These are phyloP conservation scores for Hypoxylon sp. DNA, from an alignment of 2,329 filamentous ascomycete species.

Conservation along the genomic window DNA sequence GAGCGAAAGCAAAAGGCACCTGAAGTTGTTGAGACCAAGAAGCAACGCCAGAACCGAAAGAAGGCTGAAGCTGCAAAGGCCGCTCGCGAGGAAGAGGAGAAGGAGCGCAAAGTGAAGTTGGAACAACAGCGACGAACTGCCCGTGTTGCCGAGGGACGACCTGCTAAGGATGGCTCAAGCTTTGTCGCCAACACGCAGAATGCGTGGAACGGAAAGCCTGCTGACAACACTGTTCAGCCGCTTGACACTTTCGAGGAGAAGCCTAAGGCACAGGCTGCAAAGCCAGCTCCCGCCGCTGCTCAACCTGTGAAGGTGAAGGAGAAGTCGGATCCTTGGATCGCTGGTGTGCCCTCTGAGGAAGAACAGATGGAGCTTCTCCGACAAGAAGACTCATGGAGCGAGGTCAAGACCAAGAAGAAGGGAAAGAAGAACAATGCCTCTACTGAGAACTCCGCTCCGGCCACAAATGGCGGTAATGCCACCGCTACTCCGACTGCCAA, in stretches of 20 bases:
- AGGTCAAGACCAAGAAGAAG: conserved; percentile 59
- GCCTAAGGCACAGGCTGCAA: conserved; percentile 47
- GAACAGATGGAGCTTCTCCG: conserved; percentile 68
- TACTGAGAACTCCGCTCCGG: conserved; percentile 43
- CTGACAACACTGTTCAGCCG: conserved; percentile 55
- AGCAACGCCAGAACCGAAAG: conserved; percentile 90
- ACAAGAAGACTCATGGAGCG: conserved; percentile 64
- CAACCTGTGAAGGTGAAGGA: conserved; percentile 47
- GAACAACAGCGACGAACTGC: conserved; percentile 87
- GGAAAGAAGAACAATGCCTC: conserved; percentile 54
- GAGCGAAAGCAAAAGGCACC: conserved; percentile 68
- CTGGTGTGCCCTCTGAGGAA: conserved; percentile 66
- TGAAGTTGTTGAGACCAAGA: conserved; percentile 84
- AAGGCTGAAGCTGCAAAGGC: conserved; percentile 85
- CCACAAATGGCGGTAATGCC: conserved; percentile 31
- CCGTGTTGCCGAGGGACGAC: conserved; percentile 81
- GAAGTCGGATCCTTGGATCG: conserved; percentile 55
- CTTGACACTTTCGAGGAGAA: conserved; percentile 66
- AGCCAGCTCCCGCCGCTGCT: conserved; percentile 41
- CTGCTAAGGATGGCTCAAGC: conserved; percentile 80
- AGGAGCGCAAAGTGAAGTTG: conserved; percentile 75
- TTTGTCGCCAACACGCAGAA: conserved; percentile 59
- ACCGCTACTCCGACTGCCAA: conserved; percentile 34
- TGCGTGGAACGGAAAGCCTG: conserved; percentile 52
- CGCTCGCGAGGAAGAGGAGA: conserved; percentile 79